Conservation (phyloP, 768 basidiomycete species). For the Chalciporus sphaerocephalus region DNA sequence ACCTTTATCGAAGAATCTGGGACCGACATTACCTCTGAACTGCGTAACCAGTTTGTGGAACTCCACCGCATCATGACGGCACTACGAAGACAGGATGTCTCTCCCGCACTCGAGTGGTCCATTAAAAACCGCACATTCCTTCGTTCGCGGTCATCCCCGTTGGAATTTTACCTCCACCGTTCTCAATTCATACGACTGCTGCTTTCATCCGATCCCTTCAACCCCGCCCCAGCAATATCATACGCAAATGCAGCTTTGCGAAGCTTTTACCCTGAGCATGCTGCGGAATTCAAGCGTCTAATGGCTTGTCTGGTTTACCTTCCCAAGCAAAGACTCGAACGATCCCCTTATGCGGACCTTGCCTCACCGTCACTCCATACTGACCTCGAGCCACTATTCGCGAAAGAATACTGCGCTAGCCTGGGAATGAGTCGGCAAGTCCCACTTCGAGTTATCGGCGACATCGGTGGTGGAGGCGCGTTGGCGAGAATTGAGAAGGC, state of each 20-base stretch:
- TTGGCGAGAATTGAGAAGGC: conserved; percentile 92
- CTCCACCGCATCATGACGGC: conserved; percentile 70
- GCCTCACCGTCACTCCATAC: conserved; percentile 67
- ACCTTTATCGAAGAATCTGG: conserved; percentile 72
- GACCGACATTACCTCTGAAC: conserved; percentile 48
- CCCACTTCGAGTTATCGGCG: conserved; percentile 83
- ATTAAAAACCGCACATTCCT: conserved; percentile 62
- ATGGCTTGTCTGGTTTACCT: conserved; percentile 68
- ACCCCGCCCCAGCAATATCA: conserved; percentile 55
- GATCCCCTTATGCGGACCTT: conserved; percentile 73
- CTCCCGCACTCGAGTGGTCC: conserved; percentile 86
- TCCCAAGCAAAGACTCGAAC: conserved; percentile 59
- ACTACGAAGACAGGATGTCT: conserved; percentile 60
- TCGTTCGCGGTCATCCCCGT: conserved; percentile 62
- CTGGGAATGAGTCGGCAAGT: conserved; percentile 87
- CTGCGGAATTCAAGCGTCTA: conserved; percentile 63
- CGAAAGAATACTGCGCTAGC: conserved; percentile 83
- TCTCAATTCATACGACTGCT: conserved; percentile 85
- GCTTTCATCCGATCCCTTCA: conserved; percentile 54
- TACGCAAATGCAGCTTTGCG: conserved; percentile 71
- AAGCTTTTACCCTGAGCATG: conserved; percentile 59
- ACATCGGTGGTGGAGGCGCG: conserved; percentile 90
- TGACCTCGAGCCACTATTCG: conserved; percentile 79
- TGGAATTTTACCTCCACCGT: conserved; percentile 88
- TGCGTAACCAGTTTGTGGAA: conserved; percentile 57